Conservation (phyloP, 2,329 filamentous ascomycete genomes). For the Botrytis fragariae region DNA sequence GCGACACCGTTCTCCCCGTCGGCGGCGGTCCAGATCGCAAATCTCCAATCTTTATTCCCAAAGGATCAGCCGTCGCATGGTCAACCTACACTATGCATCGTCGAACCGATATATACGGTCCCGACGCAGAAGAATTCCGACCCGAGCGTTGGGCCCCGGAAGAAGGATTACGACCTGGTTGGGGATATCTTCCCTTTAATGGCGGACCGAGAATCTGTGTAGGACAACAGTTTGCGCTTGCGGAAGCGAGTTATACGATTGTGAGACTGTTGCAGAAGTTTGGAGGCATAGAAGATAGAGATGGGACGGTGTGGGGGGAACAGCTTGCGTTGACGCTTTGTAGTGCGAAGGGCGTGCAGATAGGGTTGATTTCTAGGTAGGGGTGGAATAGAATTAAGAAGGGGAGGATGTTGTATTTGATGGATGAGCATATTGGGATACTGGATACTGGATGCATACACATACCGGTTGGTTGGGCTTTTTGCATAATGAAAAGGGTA, state of each 20-base stretch:
- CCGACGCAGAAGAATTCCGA: slow-evolving; percentile 41
- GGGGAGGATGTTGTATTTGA: background rate
- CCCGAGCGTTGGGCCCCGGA: slow-evolving; percentile 45
- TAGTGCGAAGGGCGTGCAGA: slow-evolving; percentile 25
- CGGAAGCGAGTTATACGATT: slow-evolving; percentile 39
- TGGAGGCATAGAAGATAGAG: slow-evolving; percentile 32
- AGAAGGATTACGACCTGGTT: slow-evolving; percentile 38
- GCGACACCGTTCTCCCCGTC: slow-evolving; percentile 41
- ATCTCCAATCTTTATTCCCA: slow-evolving; percentile 33
- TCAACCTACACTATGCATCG: slow-evolving; percentile 41
- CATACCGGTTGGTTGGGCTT: background rate
- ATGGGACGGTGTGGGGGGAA: slow-evolving; percentile 26
- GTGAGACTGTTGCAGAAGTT: slow-evolving; percentile 40
- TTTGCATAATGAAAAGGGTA: background rate
- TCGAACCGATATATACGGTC: slow-evolving; percentile 41
- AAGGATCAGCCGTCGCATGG: slow-evolving; percentile 28
- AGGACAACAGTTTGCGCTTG: slow-evolving; percentile 40
- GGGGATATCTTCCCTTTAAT: slow-evolving; percentile 49
- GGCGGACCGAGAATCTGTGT: slow-evolving; percentile 41
- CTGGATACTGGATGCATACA: background rate
- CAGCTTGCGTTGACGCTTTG: slow-evolving; percentile 26
- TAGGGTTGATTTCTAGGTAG: slow-evolving; percentile 40
- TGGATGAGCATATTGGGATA: too few relatives aligned
- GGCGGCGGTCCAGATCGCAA: slow-evolving; percentile 39
- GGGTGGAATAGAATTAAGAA: background rate